Evolutionary conservation across 257 asterid species (phyloP).

Genomic region (Gentiana dahurica): DNA sequence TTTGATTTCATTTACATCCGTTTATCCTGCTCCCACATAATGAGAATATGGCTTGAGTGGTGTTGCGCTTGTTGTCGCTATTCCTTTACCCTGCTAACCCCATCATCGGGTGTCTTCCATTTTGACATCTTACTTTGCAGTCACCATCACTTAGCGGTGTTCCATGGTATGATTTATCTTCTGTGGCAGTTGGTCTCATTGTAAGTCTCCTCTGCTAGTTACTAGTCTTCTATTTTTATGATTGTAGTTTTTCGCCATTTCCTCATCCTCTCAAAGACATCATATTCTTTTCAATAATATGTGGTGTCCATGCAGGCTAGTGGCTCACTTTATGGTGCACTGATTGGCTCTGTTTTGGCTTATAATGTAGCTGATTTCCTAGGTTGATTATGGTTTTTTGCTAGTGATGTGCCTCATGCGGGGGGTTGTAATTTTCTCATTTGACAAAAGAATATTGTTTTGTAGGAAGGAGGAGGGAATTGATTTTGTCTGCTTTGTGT

Average conservation of each 20-base stretch:
- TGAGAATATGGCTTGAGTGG: too few species aligned
- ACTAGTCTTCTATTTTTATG: slow-evolving; percentile 7
- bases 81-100: too few species aligned
- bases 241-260: background rate
- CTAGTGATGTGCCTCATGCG: slow-evolving; percentile 8
- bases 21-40: background rate
- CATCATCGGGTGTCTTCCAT: too few species aligned
- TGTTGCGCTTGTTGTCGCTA: background rate
- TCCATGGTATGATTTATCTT: slow-evolving; percentile 77
- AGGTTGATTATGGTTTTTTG: slow-evolving; percentile 35
- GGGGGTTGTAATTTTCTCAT: slow-evolving; percentile 1
- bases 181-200: slow-evolving; percentile 74
- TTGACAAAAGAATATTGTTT: slow-evolving; percentile 8
- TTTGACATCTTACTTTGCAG: slow-evolving; percentile 34
- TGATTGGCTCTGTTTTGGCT: slow-evolving; percentile 84
- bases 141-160: slow-evolving; percentile 65
- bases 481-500: slow-evolving; percentile 54
- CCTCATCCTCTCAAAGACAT: slow-evolving; percentile 9
- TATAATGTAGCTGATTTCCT: slow-evolving; percentile 80
- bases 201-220: slow-evolving; percentile 36
- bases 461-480: slow-evolving; percentile 85
- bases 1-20: background rate
- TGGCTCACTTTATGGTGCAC: slow-evolving; percentile 94
- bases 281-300: slow-evolving; percentile 10
- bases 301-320: slow-evolving; percentile 64